These are phyloP conservation scores for Halophytophthora polymorphica DNA, from an alignment of 352 stramenopile species.

Conservation along the genomic window DNA sequence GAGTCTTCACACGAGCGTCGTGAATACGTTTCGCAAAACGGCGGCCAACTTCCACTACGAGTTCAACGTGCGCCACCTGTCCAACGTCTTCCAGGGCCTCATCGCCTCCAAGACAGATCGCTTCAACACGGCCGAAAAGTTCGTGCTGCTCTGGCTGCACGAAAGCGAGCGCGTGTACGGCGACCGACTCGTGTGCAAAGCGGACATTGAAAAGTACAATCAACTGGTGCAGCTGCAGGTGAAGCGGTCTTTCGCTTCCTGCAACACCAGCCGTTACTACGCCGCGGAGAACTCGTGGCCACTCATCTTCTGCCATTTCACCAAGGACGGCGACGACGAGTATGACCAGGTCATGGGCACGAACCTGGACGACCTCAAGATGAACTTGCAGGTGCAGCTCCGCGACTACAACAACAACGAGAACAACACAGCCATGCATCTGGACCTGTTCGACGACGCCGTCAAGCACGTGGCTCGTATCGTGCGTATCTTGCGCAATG, in stretches of 20 bases:
- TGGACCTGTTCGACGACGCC: slow-evolving; percentile 96
- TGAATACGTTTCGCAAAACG: slow-evolving; percentile 93
- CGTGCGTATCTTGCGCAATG: slow-evolving; percentile 90
- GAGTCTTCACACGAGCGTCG: slow-evolving; percentile 89
- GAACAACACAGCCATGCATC: slow-evolving; percentile 94
- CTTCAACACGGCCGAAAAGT: slow-evolving; percentile 91
- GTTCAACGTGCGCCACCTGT: slow-evolving; percentile 96
- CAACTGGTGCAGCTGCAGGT: slow-evolving; percentile 91
- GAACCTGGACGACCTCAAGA: slow-evolving; percentile 87
- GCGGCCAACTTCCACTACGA: slow-evolving; percentile 97
- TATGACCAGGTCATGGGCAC: slow-evolving; percentile 93
- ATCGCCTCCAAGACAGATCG: slow-evolving; percentile 92
- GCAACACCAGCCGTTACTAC: slow-evolving; percentile 91
- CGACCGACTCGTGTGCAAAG: slow-evolving; percentile 91
- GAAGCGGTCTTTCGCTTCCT: slow-evolving; percentile 92
- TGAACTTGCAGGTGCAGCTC: slow-evolving; percentile 88
- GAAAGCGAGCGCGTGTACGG: slow-evolving; percentile 96
- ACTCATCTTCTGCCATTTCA: slow-evolving; percentile 96
- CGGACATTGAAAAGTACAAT: slow-evolving; percentile 94
- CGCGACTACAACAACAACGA: slow-evolving; percentile 96
- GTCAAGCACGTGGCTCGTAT: slow-evolving; percentile 96
- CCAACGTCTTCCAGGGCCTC: slow-evolving; percentile 95
- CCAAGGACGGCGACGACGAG: slow-evolving; percentile 89
- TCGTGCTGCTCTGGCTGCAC: slow-evolving; percentile 94
- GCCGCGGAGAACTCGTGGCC: slow-evolving; percentile 93